Evolutionary conservation across 768 basidiomycete species (phyloP).

Genomic region (Phallus indusiatus): DNA sequence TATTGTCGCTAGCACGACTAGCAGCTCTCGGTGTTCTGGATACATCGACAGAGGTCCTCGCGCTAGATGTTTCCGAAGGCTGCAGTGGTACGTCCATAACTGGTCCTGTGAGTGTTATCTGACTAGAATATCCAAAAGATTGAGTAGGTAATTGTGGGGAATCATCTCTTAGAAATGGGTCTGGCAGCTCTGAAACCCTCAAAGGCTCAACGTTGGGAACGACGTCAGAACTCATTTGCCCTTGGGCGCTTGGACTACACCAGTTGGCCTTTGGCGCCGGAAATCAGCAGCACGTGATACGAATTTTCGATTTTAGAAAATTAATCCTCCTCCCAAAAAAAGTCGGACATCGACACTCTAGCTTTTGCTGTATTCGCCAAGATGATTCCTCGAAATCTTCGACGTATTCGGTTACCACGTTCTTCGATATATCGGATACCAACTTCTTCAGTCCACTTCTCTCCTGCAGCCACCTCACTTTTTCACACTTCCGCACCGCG

Average conservation of each 20-base stretch:
- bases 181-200: neutral
- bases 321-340: neutral
- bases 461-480: constrained; percentile 5
- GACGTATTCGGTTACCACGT: constrained; percentile 22
- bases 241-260: neutral
- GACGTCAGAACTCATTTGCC: neutral
- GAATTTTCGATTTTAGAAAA: neutral
- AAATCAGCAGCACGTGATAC: constrained; percentile 1
- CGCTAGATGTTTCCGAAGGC: neutral
- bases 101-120: neutral
- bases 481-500: constrained; percentile 46
- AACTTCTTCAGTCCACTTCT: constrained; percentile 10
- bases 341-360: constrained; percentile 1
- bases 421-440: constrained; percentile 17
- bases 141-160: neutral
- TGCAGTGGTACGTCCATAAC: constrained; percentile 6
- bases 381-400: constrained; percentile 43
- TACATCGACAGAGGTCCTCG: neutral
- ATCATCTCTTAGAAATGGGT: constrained; percentile 7
- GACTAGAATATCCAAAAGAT: neutral
- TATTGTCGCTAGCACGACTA: neutral
- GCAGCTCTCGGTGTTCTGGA: neutral
- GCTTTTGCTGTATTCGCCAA: constrained; percentile 8
- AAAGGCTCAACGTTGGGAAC: neutral
- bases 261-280: neutral